A percentile compares a stretch with the other conserved stretches of the same genome.
phyloP scores from a whole-genome alignment of 768 basidiomycete genomes.

The Phanerochaete sordida region DNA sequence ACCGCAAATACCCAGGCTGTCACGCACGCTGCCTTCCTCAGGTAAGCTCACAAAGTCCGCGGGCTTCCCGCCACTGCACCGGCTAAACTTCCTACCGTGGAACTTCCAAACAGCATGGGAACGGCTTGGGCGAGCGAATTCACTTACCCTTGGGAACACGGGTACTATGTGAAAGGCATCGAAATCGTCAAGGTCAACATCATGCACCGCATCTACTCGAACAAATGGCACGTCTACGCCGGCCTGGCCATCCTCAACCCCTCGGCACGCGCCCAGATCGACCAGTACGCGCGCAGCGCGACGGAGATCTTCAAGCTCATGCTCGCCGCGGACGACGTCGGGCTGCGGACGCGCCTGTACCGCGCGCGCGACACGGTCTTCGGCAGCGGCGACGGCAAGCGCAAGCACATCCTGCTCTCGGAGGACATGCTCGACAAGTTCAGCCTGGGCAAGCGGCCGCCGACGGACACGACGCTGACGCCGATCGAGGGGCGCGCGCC shows the following conservation, averaged over 20 bases:
- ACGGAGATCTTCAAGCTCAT: conserved; percentile 96
- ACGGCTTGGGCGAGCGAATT: conserved; percentile 83
- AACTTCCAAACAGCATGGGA: conserved; percentile 74
- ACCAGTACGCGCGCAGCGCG: conserved; percentile 83
- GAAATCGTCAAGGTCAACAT: conserved; percentile 99
- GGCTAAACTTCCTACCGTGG: not conserved
- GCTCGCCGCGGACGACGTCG: conserved; percentile 54
- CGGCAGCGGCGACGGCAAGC: conserved; percentile 33
- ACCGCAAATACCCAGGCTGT: conserved; percentile 99
- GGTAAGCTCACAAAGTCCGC: conserved; percentile 40
- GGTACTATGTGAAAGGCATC: conserved; percentile 93
- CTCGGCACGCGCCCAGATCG: conserved; percentile 80
- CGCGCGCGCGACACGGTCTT: conserved; percentile 78
- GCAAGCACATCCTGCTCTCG: conserved; percentile 74
- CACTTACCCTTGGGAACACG: conserved; percentile 93
- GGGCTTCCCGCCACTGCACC: not conserved
- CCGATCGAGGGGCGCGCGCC: conserved; percentile 26
- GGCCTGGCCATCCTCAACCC: conserved; percentile 98
- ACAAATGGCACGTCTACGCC: conserved; percentile 99
- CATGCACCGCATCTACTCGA: conserved; percentile 92
- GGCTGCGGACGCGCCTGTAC: conserved; percentile 69
- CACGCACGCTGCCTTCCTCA: conserved; percentile 95
- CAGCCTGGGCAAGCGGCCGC: conserved; percentile 57
- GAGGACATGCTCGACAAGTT: conserved; percentile 88
- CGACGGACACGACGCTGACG: conserved; percentile 7